Evolutionary conservation across 208 protist species (phyloP), one percentile per base, ranked within the genome.

Genomic region (Leishmania major): DNA sequence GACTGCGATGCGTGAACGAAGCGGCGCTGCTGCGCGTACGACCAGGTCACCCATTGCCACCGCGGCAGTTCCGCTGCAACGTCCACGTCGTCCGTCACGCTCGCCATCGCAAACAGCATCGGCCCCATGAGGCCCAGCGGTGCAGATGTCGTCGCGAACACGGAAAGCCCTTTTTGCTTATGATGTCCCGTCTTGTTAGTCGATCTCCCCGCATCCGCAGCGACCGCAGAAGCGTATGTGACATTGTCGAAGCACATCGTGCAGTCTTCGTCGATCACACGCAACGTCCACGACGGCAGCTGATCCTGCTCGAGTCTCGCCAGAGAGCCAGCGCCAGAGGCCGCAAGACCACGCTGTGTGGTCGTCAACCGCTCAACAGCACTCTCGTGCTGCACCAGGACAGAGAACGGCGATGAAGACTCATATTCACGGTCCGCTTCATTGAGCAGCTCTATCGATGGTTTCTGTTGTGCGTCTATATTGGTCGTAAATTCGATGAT

Each of bases 71-170:
- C 53, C 17, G 53, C 15, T 59, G 53, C 53, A 59, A 25, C 15
- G 11, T 59, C 53, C 53, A 59, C 53, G 19, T 59, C 53, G 53
- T 59, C 53, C 53, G 53, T 59, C 53, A 59, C 53, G 19, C 53
- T 59, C 19, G 53, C 53, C 53, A 59, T 59, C 17, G 53, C 53
- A 59, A 59, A 59, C 53, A 59, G 15, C 53, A 59, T 59, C 0
- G 53, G 79, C 37, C 78, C 78, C 35, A 72, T 72, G 40, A 77
- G 78, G n/a, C 78, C 78, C 13, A 82, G 79, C 72, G 79, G 59
- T 6, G 79, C 71, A 22, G 17, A 60, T 25, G 57, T 25, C 0
- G 72, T 77, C 43, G 79, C 79, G 47, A 77, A 59, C 25, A 82
- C 79, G 64, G 51, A 0, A 67, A 17, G 11, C n/a, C 17, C 4